A percentile compares a stretch with the other conserved stretches of the same genome.
These are phyloP conservation scores for Colletotrichum endophyticum DNA, from an alignment of 2,329 filamentous ascomycete genomes.

Conservation along the genomic window DNA sequence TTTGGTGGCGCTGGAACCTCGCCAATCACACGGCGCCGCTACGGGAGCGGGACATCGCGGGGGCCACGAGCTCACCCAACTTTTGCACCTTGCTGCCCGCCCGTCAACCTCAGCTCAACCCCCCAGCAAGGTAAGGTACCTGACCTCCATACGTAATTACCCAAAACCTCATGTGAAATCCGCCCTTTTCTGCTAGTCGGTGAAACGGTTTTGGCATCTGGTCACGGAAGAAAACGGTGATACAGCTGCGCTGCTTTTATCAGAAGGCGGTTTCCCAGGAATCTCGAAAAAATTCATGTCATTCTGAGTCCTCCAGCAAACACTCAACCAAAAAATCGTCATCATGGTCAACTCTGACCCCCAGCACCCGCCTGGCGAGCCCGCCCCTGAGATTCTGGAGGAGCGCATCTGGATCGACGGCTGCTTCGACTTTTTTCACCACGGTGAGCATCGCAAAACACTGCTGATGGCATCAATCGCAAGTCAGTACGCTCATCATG, in stretches of 20 bases:
- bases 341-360: conserved; percentile 27
- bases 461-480: background rate
- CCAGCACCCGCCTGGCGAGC: conserved; percentile 44
- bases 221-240: background rate
- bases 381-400: conserved; percentile 61
- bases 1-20: conserved; percentile 17
- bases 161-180: conserved; percentile 16
- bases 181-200: background rate
- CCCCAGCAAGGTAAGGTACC: background rate
- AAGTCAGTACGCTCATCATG: background rate
- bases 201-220: conserved; percentile 1
- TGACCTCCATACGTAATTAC: background rate
- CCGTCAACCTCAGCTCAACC: background rate
- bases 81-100: background rate
- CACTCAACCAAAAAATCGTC: background rate
- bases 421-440: conserved; percentile 99
- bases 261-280: background rate
- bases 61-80: background rate
- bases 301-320: background rate
- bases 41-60: conserved; percentile 15
- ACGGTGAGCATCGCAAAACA: conserved; percentile 61
- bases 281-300: background rate
- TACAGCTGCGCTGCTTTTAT: background rate
- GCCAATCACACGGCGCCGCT: conserved; percentile 19
- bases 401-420: conserved; percentile 97